Evolutionary conservation across 192 early-diverging fungal genomes (phyloP).

Genomic region (Coemansia brasiliensis): DNA sequence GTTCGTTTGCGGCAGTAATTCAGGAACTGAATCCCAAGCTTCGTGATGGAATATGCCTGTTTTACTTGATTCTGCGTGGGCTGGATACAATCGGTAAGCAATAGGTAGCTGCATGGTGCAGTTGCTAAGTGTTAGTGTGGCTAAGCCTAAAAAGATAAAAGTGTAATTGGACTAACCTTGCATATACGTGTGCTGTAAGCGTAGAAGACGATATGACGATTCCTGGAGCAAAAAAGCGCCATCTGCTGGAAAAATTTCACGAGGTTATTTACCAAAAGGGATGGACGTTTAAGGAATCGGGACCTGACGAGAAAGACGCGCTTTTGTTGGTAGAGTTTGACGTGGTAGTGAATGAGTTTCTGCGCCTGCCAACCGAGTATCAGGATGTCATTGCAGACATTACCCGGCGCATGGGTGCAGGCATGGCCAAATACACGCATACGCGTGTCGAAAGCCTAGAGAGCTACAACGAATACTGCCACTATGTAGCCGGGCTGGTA

Average conservation of each 20-base stretch:
- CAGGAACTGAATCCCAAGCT: slow-evolving; percentile 77
- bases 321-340: slow-evolving; percentile 87
- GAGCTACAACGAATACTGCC: slow-evolving; percentile 96
- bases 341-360: slow-evolving; percentile 86
- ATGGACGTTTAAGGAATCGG: slow-evolving; percentile 81
- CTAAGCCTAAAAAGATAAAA: neutral
- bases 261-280: slow-evolving; percentile 74
- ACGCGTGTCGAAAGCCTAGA: slow-evolving; percentile 68
- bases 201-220: slow-evolving; percentile 96
- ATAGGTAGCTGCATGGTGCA: neutral
- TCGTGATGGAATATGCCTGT: slow-evolving; percentile 86
- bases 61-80: slow-evolving; percentile 93
- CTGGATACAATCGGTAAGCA: slow-evolving; percentile 87
- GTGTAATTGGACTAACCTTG: neutral
- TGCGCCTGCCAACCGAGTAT: slow-evolving; percentile 69
- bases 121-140: no score
- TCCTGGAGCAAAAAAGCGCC: slow-evolving; percentile 69
- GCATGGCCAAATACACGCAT: slow-evolving; percentile 88
- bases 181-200: neutral
- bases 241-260: slow-evolving; percentile 79
- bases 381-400: slow-evolving; percentile 89
- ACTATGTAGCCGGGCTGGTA: slow-evolving; percentile 96
- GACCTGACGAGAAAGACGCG: slow-evolving; percentile 93
- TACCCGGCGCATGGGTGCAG: slow-evolving; percentile 87
- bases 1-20: slow-evolving; percentile 96